Evolutionary conservation across 2,329 filamentous ascomycete species (phyloP).

Genomic region (Ophiostoma fasciatum): DNA sequence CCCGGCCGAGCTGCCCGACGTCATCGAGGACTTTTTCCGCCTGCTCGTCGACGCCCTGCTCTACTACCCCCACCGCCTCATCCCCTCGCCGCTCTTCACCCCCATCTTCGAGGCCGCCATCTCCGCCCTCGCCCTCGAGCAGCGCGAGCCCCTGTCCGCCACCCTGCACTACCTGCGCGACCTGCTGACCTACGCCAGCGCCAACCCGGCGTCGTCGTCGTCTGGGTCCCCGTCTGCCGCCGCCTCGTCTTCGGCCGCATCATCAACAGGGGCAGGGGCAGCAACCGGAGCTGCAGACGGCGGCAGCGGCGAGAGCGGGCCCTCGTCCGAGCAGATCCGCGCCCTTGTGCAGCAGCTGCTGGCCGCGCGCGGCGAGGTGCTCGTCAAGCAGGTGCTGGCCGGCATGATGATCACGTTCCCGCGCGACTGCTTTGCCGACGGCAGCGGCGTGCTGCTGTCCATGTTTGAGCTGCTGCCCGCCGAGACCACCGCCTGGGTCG

Average conservation of each 20-base stretch:
- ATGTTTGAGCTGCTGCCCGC: conserved; percentile 77
- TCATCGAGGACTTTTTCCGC: conserved; percentile 95
- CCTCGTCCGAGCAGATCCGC: conserved; percentile 55
- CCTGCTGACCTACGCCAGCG: conserved; percentile 72
- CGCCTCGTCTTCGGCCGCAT: conserved; percentile 24
- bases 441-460: conserved; percentile 78
- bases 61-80: conserved; percentile 76
- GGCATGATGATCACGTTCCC: conserved; percentile 99
- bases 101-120: conserved; percentile 80
- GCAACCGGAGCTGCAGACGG: conserved; percentile 55
- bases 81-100: conserved; percentile 62
- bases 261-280: conserved; percentile 34
- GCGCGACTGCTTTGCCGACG: conserved; percentile 86
- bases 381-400: conserved; percentile 81
- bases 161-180: conserved; percentile 89
- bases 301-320: conserved; percentile 43
- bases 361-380: conserved; percentile 51
- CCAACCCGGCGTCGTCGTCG: conserved; percentile 50
- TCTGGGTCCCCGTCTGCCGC: too few relatives aligned
- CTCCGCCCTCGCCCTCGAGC: conserved; percentile 74
- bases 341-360: conserved; percentile 60
- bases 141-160: conserved; percentile 80
- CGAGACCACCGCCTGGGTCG: conserved; percentile 69
- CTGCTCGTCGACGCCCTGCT: conserved; percentile 81
- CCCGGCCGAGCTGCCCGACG: conserved; percentile 56